A percentile compares a stretch with the other conserved stretches of the same genome.
phyloP scores from a whole-genome alignment of 768 basidiomycete genomes.

The Suillus decipiens region DNA sequence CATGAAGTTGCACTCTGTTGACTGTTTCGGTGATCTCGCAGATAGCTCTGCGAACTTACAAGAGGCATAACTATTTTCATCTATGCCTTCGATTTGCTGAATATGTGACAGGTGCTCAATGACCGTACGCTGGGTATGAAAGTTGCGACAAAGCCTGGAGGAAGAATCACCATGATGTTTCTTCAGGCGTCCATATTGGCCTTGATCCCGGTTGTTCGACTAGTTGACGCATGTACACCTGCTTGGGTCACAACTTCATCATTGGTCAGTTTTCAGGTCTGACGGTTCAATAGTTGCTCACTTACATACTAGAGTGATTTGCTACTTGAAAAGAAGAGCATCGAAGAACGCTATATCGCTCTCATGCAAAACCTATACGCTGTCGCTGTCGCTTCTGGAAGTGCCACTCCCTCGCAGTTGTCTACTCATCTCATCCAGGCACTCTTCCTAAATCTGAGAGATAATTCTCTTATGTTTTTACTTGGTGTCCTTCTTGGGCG shows the following conservation, averaged over 20 bases:
- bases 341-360: conserved; percentile 48
- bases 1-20: conserved; percentile 48
- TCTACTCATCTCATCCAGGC: conserved; percentile 58
- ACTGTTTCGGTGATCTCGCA: conserved; percentile 39
- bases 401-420: conserved; percentile 42
- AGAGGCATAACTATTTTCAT: conserved; percentile 29
- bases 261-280: conserved; percentile 31
- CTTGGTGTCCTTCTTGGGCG: conserved; percentile 64
- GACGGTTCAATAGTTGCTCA: background rate
- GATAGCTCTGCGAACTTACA: conserved; percentile 14
- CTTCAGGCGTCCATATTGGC: conserved; percentile 61
- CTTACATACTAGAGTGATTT: conserved; percentile 16
- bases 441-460: conserved; percentile 68
- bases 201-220: conserved; percentile 48
- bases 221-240: conserved; percentile 37
- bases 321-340: conserved; percentile 19
- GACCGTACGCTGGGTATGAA: conserved; percentile 47
- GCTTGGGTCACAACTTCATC: conserved; percentile 51
- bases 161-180: conserved; percentile 52
- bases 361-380: conserved; percentile 68
- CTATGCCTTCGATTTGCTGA: conserved; percentile 6
- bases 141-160: conserved; percentile 61
- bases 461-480: conserved; percentile 79
- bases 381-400: conserved; percentile 58
- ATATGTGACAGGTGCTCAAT: conserved; percentile 42